Evolutionary conservation across 2,329 filamentous ascomycete species (phyloP).

Genomic region (Penicillium sp.): DNA sequence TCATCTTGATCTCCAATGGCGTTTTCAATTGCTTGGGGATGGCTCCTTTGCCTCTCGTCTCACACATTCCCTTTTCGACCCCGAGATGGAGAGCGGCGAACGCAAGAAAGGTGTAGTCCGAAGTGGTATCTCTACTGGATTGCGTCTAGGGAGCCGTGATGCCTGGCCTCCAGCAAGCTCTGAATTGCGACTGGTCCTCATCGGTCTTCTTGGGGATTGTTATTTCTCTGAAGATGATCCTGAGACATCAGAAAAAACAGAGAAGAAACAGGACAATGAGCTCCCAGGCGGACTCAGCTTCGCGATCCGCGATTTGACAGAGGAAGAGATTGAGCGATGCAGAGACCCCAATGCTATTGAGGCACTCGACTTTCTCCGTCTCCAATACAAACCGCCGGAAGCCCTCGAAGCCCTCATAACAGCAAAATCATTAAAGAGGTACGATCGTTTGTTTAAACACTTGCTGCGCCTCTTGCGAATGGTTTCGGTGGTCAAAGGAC

Average conservation of each 20-base stretch:
- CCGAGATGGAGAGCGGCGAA: conserved; percentile 78
- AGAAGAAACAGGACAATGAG: conserved; percentile 34
- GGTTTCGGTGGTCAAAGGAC: conserved; percentile 71
- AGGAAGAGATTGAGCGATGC: conserved; percentile 78
- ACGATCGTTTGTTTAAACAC: conserved; percentile 82
- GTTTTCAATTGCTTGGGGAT: conserved; percentile 83
- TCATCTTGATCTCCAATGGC: conserved; percentile 74
- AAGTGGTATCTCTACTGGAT: conserved; percentile 73
- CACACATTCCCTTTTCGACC: conserved; percentile 81
- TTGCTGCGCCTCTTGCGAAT: conserved; percentile 77
- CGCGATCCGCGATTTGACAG: conserved; percentile 76
- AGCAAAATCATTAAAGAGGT: conserved; percentile 69
- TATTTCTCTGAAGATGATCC: conserved; percentile 52
- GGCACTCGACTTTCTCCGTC: conserved; percentile 87
- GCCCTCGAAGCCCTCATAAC: conserved; percentile 77
- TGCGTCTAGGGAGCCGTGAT: conserved; percentile 78
- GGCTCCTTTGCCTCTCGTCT: conserved; percentile 80
- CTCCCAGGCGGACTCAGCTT: conserved; percentile 78
- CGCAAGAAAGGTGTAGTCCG: conserved; percentile 69
- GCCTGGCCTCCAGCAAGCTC: conserved; percentile 94
- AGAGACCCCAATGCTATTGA: conserved; percentile 81
- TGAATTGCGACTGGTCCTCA: conserved; percentile 84
- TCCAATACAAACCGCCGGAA: conserved; percentile 78
- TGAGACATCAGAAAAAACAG: conserved; percentile 25
- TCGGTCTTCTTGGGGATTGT: conserved; percentile 79